Percentiles rank a stretch among this genome's conserved stretches.
These are phyloP conservation scores for Ceratopteris richardii DNA, from an alignment of 75 land plant genomes.

Conservation along the genomic window DNA sequence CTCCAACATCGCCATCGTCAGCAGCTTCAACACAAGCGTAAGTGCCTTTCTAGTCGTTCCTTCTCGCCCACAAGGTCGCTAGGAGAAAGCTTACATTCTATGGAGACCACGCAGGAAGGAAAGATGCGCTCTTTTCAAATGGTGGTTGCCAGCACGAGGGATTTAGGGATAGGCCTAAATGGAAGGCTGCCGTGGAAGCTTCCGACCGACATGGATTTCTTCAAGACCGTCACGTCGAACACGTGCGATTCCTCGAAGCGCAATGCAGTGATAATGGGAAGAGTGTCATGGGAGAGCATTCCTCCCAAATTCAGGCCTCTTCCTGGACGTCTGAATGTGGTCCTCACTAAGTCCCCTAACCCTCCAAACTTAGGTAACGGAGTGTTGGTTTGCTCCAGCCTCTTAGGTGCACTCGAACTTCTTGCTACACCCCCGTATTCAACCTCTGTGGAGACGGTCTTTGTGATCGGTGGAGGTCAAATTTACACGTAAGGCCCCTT, in stretches of 20 bases:
- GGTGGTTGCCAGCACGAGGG: constrained; percentile 69
- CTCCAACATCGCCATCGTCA: no score
- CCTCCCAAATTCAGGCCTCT: constrained; percentile 66
- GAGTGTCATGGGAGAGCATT: constrained; percentile 87
- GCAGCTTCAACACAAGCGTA: no score
- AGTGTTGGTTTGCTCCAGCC: constrained; percentile 59
- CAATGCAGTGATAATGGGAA: constrained; percentile 95
- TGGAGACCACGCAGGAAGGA: no score
- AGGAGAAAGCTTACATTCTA: no score
- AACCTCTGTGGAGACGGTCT: constrained; percentile 63
- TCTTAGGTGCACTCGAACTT: constrained; percentile 57
- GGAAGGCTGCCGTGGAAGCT: constrained; percentile 86
- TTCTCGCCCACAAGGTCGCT: no score
- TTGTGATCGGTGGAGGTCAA: constrained; percentile 92
- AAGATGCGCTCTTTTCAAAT: constrained; percentile 49
- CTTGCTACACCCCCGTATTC: constrained; percentile 62
- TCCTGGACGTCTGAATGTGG: constrained; percentile 86
- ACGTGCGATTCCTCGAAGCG: constrained; percentile 51
- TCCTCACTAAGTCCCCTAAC: constrained; percentile 64
- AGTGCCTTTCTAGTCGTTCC: no score
- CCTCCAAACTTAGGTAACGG: constrained; percentile 41
- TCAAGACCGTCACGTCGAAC: constrained; percentile 58
- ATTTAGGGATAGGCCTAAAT: constrained; percentile 84
- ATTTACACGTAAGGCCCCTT: constrained; percentile 43
- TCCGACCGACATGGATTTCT: constrained; percentile 73